Base-by-base conservation (phyloP, 345 rosid genomes). In the Bretschneidera sinensis region DNA sequence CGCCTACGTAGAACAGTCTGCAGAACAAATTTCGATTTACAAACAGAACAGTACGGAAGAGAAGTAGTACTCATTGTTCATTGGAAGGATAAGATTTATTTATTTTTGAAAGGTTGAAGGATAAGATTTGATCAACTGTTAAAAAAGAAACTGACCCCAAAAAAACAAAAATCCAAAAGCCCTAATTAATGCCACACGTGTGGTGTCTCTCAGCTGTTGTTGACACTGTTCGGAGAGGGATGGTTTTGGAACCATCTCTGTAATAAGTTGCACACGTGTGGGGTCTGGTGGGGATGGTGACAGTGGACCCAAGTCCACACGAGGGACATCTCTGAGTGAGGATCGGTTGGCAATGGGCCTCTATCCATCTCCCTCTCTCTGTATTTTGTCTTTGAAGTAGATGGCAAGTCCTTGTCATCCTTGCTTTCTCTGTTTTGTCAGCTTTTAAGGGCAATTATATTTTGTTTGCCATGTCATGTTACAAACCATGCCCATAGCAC, bases 341-440 rank as follows among this genome's bases (percentile, higher is more conserved):
- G 58, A 57, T 68, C 23, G 64, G 74, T 39, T 74, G 84, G 68
- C 73, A 57, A 22, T 57, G 72, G 78, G 70, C 67, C 70, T n/a
- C 20, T 1, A 0, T 10, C 11, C 0, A 17, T 18, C 39, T 43
- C 18, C 45, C 45, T 4, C 45, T 11, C 11, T 1, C 11, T 9
- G 2, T 39, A 14, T 61, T 43, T 61, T 60, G 59, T 51, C n/a
- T 70, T 63, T 54, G 54, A 52, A 31, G 76, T 25, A 43, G 69
- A 67, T 24, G 67, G 68, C 52, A 18, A 16, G 76, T 73, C 76
- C 52, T 59, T 39, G 17, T 76, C 76, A 13, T 59, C 66, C 67
- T 68, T 15, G 64, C 57, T 48, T 71, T 73, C 63, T 59, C 43
- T 65, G 72, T 65, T 76, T 64, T 74, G 71, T 69, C 69, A 47